phyloP scores from a whole-genome alignment of 139 green algal genomes.

The Zygnema circumcarinatum region DNA sequence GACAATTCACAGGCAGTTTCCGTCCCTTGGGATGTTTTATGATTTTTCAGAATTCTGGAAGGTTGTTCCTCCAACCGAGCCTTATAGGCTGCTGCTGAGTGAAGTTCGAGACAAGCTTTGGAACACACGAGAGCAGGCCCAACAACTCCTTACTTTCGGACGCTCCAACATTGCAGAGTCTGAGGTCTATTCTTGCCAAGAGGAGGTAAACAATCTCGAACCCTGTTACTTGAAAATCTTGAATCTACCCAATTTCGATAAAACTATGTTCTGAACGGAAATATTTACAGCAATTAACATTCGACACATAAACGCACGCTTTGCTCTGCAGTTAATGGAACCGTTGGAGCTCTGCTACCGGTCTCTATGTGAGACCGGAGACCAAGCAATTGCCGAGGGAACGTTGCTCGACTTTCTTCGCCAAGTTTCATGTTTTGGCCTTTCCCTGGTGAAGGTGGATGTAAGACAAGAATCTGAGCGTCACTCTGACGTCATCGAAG shows the following conservation, averaged over 20 bases:
- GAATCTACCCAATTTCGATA: no score
- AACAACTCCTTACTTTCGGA: conserved; percentile 68
- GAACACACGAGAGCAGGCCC: conserved; percentile 83
- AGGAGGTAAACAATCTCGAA: conserved; percentile 68
- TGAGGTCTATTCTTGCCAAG: conserved; percentile 66
- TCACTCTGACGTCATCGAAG: conserved; percentile 85
- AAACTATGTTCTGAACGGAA: no score
- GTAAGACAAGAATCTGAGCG: conserved; percentile 87
- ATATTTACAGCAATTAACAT: no score
- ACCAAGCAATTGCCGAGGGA: conserved; percentile 86
- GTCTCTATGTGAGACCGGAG: conserved; percentile 84
- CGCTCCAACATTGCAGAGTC: conserved; percentile 17
- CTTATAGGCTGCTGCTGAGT: conserved; percentile 89
- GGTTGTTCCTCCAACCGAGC: conserved; percentile 70
- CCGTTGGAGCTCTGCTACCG: conserved; percentile 86
- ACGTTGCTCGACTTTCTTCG: conserved; percentile 88
- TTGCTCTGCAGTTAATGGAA: conserved; percentile 74
- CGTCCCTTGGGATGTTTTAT: no score
- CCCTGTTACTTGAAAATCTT: not conserved
- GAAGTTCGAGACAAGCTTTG: conserved; percentile 86
- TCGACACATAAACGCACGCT: no score
- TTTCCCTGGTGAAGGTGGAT: conserved; percentile 93
- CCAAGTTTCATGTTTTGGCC: conserved; percentile 69
- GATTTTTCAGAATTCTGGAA: conserved; percentile 69
- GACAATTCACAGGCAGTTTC: no score